These are phyloP conservation scores for Falciphora oryzae DNA, from an alignment of 2,329 filamentous ascomycete species.

Conservation along the genomic window DNA sequence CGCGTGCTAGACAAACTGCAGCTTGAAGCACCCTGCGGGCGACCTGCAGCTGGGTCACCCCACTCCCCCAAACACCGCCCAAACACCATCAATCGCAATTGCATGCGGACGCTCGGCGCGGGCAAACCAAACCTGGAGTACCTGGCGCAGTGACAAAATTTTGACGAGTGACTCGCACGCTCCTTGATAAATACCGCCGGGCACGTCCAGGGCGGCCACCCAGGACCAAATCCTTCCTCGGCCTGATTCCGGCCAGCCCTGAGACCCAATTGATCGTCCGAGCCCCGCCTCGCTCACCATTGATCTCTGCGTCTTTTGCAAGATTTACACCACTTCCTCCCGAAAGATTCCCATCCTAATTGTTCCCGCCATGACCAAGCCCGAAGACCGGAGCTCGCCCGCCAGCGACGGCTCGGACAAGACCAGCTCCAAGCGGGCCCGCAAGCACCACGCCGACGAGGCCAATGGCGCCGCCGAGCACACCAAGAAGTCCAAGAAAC, in stretches of 20 bases:
- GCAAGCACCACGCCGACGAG: slow-evolving; percentile 6
- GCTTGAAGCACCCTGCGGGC: too few species aligned
- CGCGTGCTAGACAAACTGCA: too few species aligned
- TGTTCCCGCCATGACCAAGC: slow-evolving; percentile 3
- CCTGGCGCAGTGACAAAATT: neutral
- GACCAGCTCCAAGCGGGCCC: slow-evolving; percentile 2
- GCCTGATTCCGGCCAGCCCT: neutral
- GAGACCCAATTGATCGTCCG: neutral
- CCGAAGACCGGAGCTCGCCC: slow-evolving; percentile 9
- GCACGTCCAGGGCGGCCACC: neutral
- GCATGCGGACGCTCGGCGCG: too few species aligned
- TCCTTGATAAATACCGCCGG: neutral
- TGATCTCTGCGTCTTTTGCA: too few species aligned
- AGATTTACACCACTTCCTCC: too few species aligned
- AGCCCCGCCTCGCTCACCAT: neutral
- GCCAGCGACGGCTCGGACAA: slow-evolving; percentile 9
- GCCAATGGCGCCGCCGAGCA: slow-evolving; percentile 20
- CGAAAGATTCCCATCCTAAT: too few species aligned
- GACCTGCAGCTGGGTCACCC: too few species aligned
- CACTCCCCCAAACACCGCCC: too few species aligned
- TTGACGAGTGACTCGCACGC: neutral
- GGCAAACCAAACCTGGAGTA: neutral
- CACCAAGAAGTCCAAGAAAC: slow-evolving; percentile 28
- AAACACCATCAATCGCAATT: neutral
- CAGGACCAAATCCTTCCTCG: neutral